phyloP scores from a whole-genome alignment of 2,329 filamentous ascomycete species.

The Penicillium glabrum region DNA sequence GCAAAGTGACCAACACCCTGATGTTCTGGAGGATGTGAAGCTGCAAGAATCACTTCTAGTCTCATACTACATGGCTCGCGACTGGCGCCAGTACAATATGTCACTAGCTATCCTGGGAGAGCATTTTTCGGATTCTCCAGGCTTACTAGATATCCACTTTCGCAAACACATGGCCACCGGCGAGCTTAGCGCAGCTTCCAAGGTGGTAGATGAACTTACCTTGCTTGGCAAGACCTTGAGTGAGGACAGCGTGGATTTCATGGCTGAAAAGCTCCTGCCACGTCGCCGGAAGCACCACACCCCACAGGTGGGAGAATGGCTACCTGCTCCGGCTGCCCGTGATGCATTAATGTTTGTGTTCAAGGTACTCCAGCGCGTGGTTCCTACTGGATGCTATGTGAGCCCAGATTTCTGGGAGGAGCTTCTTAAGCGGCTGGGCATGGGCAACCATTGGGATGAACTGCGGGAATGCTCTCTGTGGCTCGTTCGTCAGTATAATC shows the following conservation, averaged over 20 bases:
- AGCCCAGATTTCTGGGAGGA: slow-evolving; percentile 55
- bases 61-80: slow-evolving; percentile 51
- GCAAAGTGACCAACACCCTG: slow-evolving; percentile 64
- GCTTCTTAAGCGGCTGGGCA: slow-evolving; percentile 60
- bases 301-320: slow-evolving; percentile 24
- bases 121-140: slow-evolving; percentile 28
- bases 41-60: slow-evolving; percentile 57
- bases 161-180: slow-evolving; percentile 37
- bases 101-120: slow-evolving; percentile 56
- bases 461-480: slow-evolving; percentile 53
- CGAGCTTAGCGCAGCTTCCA: slow-evolving; percentile 30
- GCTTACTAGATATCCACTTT: slow-evolving; percentile 40
- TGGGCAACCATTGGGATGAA: slow-evolving; percentile 53
- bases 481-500: slow-evolving; percentile 48
- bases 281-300: slow-evolving; percentile 27
- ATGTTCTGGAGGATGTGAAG: slow-evolving; percentile 57
- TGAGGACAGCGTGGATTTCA: slow-evolving; percentile 43
- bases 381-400: slow-evolving; percentile 46
- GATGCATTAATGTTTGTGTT: slow-evolving; percentile 47
- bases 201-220: slow-evolving; percentile 52
- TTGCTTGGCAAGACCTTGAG: slow-evolving; percentile 44
- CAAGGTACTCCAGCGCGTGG: slow-evolving; percentile 49
- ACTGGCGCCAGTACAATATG: slow-evolving; percentile 55
- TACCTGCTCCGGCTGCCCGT: slow-evolving; percentile 24
- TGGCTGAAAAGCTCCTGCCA: slow-evolving; percentile 40